Evolutionary conservation across 2,329 filamentous ascomycete species (phyloP), one percentile per base, ranked within the genome.

Genomic region (Colletotrichum sp.): DNA sequence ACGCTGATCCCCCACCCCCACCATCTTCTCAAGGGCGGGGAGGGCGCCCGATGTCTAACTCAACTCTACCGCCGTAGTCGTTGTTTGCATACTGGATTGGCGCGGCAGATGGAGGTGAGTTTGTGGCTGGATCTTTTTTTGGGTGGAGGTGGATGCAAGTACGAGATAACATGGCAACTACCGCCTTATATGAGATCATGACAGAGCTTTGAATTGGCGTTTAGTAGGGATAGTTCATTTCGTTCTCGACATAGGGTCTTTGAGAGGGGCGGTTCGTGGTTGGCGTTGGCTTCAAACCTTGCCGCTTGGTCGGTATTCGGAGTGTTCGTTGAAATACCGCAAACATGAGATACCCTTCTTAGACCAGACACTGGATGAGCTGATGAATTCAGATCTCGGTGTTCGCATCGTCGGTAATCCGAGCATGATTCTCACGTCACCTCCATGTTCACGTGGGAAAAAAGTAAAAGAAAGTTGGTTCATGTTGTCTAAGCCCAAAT

Each of bases 391-490:
- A 49, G 44, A 21, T 7, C 44, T 49, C 44, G 10, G n/a, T 49
- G 44, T 49, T 49, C 39, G 39, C 39, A 44, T 44, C 39, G 1
- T 44, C 39, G 39, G 18, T 44, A 44, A 4, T 44, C 39, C 5
- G 18, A 44, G 9, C 3, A 4, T 6, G 9, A 2, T 44, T 44
- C 18, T 44, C 32, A 39, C 21, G 24, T 59, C 55, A 59, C 24
- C 4, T 16, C 13, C 1, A 28, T 9, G 24, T 2, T 59, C 55
- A 16, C 13, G 15, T 3, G 16, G n/a, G 8, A 6, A 6, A 18
- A 26, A 4, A 18, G 16, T 71, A 72, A 68, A 68, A 34, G 63
- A 75, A 60, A 63, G 68, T 72, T 72, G 55, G 66, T 68, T 72
- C 68, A 68, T 68, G 52, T 68, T 18, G 30, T 18, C 49, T 63